These are phyloP conservation scores for Aegilops tauschii DNA, from an alignment of 176 grass and related monocot species.

Conservation along the genomic window DNA sequence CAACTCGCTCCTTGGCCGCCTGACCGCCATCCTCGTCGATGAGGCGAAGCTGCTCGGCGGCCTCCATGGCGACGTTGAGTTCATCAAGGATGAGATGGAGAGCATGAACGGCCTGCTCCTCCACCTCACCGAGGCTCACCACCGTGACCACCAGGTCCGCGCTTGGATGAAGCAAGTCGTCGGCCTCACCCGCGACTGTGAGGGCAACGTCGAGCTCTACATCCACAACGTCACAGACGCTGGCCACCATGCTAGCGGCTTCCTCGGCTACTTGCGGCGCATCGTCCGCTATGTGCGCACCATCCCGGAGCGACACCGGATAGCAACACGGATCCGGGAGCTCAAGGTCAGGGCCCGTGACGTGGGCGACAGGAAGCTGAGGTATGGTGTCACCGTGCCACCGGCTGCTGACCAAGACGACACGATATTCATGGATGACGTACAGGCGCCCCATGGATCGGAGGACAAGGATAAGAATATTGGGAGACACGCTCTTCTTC, in stretches of 20 bases:
- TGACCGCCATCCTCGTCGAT: too few species aligned
- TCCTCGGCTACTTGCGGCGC: background rate
- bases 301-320: background rate
- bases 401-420: background rate
- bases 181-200: background rate
- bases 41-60: background rate
- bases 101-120: background rate
- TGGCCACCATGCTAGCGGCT: too few species aligned
- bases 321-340: background rate
- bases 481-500: too few species aligned
- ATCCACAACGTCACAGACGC: accelerated
- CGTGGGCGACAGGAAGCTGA: background rate
- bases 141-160: background rate
- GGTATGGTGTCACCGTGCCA: background rate
- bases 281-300: background rate
- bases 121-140: background rate
- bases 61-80: background rate
- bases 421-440: background rate
- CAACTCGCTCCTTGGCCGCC: too few species aligned
- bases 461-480: too few species aligned
- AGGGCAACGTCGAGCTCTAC: background rate
- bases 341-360: background rate
- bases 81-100: background rate
- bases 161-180: background rate
- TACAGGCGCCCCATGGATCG: too few species aligned